Evolutionary conservation across 1,284 basidiomycete species (phyloP), one percentile per base, ranked within the genome.

Genomic region (Exsudoporus floridanus): DNA sequence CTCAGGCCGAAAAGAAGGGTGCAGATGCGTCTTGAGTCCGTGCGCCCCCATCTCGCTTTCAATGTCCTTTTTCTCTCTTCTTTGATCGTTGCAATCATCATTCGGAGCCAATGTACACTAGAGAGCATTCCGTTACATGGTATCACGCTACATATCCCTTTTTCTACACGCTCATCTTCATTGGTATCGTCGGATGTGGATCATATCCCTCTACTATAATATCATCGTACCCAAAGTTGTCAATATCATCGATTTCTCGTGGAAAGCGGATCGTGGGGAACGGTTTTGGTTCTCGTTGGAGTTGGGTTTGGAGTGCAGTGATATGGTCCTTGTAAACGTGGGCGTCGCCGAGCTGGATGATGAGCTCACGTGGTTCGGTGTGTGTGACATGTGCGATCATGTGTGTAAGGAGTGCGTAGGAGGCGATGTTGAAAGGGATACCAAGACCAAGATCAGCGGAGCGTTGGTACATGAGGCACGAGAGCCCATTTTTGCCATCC

Each of bases 341-440:
- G 4, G 96, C 94, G 63, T 99, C 96, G 7, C 96, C 96, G 64
- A 99, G 86, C 71, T 95, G 90, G 62, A 95, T 90, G 63, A 95
- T 81, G 46, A 99, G 83, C 69, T 97, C 92, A 67, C 90, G 84
- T 1, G 96, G 82, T 40, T 90, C 86, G 13, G 91, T 95, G 46
- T 81, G 79, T 3, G 96, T 98, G 49, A 98, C 86, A 27, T 85
- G 84, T 13, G 96, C 96, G 59, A 99, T 85, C 91, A 99, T 96
- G 73, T 98, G 94, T 0, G 94, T 97, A 49, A 99, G 82, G 18
- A 99, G 81, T 2, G 97, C 91, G 70, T 99, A 99, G 1, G 93
- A 96, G 9, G 96, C 96, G 72, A 99, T 98, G 74, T 99, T 99
- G 82, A 99, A 99, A 0, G 96, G 96, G 46, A 98, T 91, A 4